A percentile compares a stretch with the other conserved stretches of the same genome.
These are phyloP conservation scores for Exophiala lecanii-corni DNA, from an alignment of 2,329 filamentous ascomycete species.

Conservation along the genomic window DNA sequence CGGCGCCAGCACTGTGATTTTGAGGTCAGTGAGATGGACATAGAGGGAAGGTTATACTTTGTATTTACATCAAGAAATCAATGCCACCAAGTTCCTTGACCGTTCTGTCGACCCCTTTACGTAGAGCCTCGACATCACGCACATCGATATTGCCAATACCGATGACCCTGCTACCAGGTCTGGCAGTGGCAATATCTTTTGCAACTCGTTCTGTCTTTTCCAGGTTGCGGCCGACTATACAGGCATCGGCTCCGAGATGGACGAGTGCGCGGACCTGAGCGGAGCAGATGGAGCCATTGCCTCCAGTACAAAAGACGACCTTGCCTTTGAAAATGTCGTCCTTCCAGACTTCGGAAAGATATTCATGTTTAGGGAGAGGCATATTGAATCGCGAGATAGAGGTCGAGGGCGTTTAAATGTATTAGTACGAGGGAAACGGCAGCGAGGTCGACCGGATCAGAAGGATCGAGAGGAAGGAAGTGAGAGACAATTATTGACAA, in stretches of 20 bases:
- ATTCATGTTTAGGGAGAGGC: constrained; percentile 67
- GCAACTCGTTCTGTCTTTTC: constrained; percentile 82
- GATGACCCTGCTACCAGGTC: constrained; percentile 75
- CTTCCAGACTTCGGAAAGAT: constrained; percentile 77
- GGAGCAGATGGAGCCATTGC: constrained; percentile 88
- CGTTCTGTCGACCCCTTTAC: constrained; percentile 72
- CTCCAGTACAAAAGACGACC: constrained; percentile 92
- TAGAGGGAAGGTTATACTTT: too few species aligned
- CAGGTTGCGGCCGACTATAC: constrained; percentile 84
- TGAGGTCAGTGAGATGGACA: neutral
- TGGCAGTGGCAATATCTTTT: constrained; percentile 72
- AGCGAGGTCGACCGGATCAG: too few species aligned
- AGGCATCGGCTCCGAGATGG: constrained; percentile 84
- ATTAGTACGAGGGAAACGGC: too few species aligned
- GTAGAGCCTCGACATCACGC: constrained; percentile 63
- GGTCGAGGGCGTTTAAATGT: too few species aligned
- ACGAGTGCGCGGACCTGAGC: constrained; percentile 90
- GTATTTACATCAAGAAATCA: constrained; percentile 85
- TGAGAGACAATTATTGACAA: too few species aligned
- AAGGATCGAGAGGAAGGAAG: constrained; percentile 1
- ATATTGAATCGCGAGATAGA: constrained; percentile 44
- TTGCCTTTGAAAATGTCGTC: constrained; percentile 85
- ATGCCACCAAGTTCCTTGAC: constrained; percentile 79
- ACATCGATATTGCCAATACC: constrained; percentile 75
- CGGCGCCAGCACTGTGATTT: constrained; percentile 72